These are phyloP conservation scores for Saccharomycopsis sp. DNA, from an alignment of 805 yeast genomes.

Conservation along the genomic window DNA sequence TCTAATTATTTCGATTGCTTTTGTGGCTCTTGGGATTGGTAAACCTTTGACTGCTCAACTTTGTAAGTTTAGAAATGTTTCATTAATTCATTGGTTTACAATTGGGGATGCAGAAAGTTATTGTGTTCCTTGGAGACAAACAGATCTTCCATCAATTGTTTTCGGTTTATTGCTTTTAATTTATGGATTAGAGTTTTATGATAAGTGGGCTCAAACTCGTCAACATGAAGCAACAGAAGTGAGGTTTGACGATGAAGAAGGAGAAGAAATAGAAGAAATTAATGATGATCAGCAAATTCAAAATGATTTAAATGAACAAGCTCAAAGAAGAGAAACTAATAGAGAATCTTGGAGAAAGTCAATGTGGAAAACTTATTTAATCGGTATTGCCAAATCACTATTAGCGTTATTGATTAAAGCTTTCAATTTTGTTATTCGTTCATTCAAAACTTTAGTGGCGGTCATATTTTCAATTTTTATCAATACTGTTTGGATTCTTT, in stretches of 20 bases:
- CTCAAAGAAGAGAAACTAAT: background rate
- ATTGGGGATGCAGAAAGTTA: constrained; percentile 18
- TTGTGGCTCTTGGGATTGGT: constrained; percentile 23
- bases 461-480: background rate
- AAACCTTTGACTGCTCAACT: constrained; percentile 8
- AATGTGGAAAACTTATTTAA: background rate
- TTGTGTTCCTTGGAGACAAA: constrained; percentile 11
- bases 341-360: too few relatives aligned
- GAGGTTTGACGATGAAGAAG: background rate
- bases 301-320: background rate
- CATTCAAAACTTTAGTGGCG: background rate
- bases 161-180: constrained; percentile 20
- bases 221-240: background rate
- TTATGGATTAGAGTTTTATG: constrained; percentile 17
- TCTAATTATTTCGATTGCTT: constrained; percentile 21
- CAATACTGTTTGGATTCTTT: background rate
- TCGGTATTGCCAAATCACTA: background rate
- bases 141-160: constrained; percentile 15
- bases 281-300: background rate
- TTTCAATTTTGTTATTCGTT: background rate
- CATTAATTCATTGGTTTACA: constrained; percentile 9
- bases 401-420: background rate
- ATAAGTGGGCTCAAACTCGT: constrained; percentile 15
- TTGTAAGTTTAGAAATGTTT: background rate
- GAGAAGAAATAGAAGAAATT: too few relatives aligned